These are phyloP conservation scores for Barbatosphaeria neglecta DNA, from an alignment of 495 filamentous ascomycete genomes.

Conservation along the genomic window DNA sequence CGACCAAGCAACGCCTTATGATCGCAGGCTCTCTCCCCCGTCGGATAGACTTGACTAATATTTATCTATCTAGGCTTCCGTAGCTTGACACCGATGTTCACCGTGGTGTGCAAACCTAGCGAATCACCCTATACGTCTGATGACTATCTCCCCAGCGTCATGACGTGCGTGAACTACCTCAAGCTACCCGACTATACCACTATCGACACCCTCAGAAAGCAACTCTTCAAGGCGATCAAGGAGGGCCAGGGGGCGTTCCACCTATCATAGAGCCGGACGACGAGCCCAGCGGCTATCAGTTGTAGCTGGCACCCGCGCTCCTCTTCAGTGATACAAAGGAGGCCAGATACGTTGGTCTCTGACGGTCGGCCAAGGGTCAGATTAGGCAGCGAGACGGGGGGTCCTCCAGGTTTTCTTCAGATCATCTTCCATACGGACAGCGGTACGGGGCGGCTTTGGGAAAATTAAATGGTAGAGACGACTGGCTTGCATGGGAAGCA, in stretches of 20 bases:
- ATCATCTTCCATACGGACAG: neutral
- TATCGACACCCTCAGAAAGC: constrained; percentile 61
- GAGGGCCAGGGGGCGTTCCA: constrained; percentile 99
- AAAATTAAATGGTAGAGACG: neutral
- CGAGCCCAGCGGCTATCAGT: neutral
- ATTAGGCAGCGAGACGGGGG: too few species aligned
- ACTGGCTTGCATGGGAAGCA: neutral
- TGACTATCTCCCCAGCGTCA: constrained; percentile 95
- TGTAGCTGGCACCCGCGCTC: too few species aligned
- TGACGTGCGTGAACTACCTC: constrained; percentile 99
- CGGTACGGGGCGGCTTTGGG: neutral
- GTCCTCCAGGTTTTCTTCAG: too few species aligned
- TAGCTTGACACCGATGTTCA: constrained; percentile 92
- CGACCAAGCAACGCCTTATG: too few species aligned
- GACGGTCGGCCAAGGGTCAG: neutral
- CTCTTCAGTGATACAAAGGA: neutral
- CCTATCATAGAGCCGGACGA: constrained; percentile 51
- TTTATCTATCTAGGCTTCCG: constrained; percentile 71
- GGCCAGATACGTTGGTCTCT: too few species aligned
- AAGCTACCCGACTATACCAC: constrained; percentile 93
- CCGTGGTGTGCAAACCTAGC: constrained; percentile 95
- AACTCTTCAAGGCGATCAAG: constrained; percentile 73
- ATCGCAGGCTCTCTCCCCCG: neutral
- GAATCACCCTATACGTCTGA: constrained; percentile 91
- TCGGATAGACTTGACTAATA: neutral